Evolutionary conservation across 1,284 basidiomycete species (phyloP).

Genomic region (Ganoderma sp.): DNA sequence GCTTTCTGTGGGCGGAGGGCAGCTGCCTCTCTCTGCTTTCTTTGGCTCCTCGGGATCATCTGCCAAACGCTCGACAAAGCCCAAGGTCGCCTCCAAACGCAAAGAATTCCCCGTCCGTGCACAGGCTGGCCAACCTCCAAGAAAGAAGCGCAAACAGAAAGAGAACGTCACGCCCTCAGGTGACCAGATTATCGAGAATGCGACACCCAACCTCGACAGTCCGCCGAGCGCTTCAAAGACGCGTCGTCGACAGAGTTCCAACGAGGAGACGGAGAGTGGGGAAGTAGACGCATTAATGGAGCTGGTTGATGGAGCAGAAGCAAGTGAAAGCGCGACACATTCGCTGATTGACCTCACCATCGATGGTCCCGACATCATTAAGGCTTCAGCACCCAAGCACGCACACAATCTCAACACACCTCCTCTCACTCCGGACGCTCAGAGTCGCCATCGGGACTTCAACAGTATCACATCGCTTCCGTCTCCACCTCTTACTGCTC

Average conservation of each 20-base stretch:
- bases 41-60: slow-evolving; percentile 20
- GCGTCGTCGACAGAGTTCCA: neutral
- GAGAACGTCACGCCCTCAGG: slow-evolving; percentile 19
- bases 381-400: neutral
- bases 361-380: neutral
- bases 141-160: slow-evolving; percentile 26
- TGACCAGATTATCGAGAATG: neutral
- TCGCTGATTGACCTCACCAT: neutral
- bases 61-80: slow-evolving; percentile 14
- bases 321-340: neutral
- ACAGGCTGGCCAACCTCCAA: slow-evolving; percentile 2
- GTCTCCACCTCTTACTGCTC: slow-evolving; percentile 26
- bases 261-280: neutral
- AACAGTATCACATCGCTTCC: slow-evolving; percentile 19
- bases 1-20: slow-evolving; percentile 26
- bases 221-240: neutral
- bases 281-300: no score
- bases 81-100: slow-evolving; percentile 23
- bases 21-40: slow-evolving; percentile 34
- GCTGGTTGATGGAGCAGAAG: no score
- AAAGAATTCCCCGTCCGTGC: neutral
- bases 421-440: slow-evolving; percentile 16
- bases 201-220: neutral
- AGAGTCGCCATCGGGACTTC: neutral
- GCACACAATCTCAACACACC: neutral